Base-by-base conservation (phyloP, 257 asterid species). In the Solanum appendiculatum region DNA sequence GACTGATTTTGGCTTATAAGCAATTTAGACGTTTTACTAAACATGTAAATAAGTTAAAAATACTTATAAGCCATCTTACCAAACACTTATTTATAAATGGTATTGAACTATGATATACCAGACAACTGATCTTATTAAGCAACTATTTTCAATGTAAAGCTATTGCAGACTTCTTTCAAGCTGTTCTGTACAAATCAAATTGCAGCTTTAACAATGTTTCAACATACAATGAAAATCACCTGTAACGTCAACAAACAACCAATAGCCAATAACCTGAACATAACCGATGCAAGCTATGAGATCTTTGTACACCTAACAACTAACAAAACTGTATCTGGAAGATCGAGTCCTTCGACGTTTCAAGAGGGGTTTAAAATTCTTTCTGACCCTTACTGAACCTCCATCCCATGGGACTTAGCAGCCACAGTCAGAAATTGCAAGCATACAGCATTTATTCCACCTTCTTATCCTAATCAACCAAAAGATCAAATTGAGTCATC, bases 181-280 rank as follows among this genome's bases (percentile, higher is more conserved):
- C 16, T 85, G 36, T 88, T 83, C 95, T 91, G 91, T 90, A 92
- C 94, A 93, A 63, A 63, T 77, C 80, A 82, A 82, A 54, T 86
- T 69, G 84, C 81, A 90, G 44, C 51, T 81, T 37, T 44, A 84
- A 60, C 75, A 23, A 83, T 14, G 69, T 21, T 84, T 48, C 83
- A 86, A 80, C 15, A 15, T 42, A 39, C 25, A 77, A 77, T 1
- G 7, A 20, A 29, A 80, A 80, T 80, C 11, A 18, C 39, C 42
- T 80, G n/a, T 29, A 27, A 29, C 36, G 42, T 77, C 84, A 42
- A 77, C 14, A 15, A 40, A 42, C 13, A 80, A 46, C 64, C 27
- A 44, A 27, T 44, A 78, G 64, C 58, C 84, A 18, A 80, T 46
- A 80, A 46, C 66, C 84, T 44, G 84, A n/a, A 80, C 64, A 27